Evolutionary conservation across 768 basidiomycete species (phyloP).

Genomic region (Macrolepiota dolichaula): DNA sequence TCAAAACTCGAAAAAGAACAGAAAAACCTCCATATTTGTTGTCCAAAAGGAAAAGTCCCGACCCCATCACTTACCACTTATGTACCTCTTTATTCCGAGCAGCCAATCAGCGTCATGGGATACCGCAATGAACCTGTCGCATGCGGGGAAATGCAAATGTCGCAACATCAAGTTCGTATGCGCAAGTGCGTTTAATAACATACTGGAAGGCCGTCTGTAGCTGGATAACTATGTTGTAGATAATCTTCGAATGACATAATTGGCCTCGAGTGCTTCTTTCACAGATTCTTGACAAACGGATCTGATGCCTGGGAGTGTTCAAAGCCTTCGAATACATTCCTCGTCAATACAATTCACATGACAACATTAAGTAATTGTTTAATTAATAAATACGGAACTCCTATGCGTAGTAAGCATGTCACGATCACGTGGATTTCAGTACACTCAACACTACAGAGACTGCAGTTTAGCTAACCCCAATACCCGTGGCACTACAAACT

Average conservation of each 20-base stretch:
- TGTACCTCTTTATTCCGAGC: not conserved
- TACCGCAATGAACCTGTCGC: not conserved
- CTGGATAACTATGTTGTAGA: not conserved
- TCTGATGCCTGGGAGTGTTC: not conserved
- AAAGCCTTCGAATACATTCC: not conserved
- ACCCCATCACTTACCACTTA: not conserved
- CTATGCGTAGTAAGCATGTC: not conserved
- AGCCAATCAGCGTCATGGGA: not conserved
- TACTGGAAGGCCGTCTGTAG: not conserved
- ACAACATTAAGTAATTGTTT: not conserved
- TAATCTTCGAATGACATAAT: not conserved
- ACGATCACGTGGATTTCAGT: not conserved
- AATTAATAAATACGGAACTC: not conserved
- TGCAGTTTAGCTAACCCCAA: too few relatives aligned
- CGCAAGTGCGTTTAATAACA: not conserved
- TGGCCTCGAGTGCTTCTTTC: not conserved
- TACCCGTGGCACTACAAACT: too few relatives aligned
- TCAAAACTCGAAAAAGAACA: not conserved
- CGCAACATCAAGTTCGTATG: not conserved
- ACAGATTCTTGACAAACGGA: slow-evolving; percentile 4
- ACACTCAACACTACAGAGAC: too few relatives aligned
- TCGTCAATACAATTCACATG: not conserved
- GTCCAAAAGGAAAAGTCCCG: not conserved
- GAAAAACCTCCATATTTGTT: not conserved
- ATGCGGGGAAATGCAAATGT: not conserved